Evolutionary conservation across 768 basidiomycete genomes (phyloP).

Genomic region (Kwoniella pini): DNA sequence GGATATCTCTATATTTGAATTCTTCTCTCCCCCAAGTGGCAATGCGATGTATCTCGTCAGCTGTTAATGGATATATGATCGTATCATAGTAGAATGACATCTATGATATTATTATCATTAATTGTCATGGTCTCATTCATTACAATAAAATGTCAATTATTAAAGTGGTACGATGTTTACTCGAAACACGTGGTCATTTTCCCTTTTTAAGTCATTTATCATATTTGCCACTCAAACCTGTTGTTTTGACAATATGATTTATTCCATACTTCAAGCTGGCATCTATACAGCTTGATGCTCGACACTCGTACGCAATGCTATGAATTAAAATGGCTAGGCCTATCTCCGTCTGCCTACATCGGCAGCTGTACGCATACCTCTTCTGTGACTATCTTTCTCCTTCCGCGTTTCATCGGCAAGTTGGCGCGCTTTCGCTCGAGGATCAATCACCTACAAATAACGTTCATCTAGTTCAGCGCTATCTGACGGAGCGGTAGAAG

Average conservation of each 20-base stretch:
- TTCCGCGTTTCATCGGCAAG: constrained; percentile 32
- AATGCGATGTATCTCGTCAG: too few species aligned
- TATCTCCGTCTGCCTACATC: constrained; percentile 28
- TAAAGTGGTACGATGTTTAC: constrained; percentile 15
- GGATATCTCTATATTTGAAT: too few species aligned
- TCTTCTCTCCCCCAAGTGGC: too few species aligned
- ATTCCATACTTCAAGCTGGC: too few species aligned
- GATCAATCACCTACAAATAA: constrained; percentile 55
- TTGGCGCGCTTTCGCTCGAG: constrained; percentile 49
- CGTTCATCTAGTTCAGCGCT: too few species aligned
- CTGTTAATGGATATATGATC: too few species aligned
- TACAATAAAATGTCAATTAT: not conserved
- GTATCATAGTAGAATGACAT: not conserved
- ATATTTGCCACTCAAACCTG: constrained; percentile 8
- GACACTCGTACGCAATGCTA: too few species aligned
- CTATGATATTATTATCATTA: too few species aligned
- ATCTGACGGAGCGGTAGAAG: too few species aligned
- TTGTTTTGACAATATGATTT: constrained; percentile 4
- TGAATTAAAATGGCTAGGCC: too few species aligned
- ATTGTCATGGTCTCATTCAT: constrained; percentile 1
- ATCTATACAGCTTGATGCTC: too few species aligned
- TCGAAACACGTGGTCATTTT: constrained; percentile 13
- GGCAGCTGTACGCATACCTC: constrained; percentile 27
- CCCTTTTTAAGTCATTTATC: not conserved
- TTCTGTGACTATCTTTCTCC: constrained; percentile 23